A percentile compares a stretch with the other conserved stretches of the same genome.
These are phyloP conservation scores for Hyaloscypha hepaticicola DNA, from an alignment of 495 filamentous ascomycete species.

Conservation along the genomic window DNA sequence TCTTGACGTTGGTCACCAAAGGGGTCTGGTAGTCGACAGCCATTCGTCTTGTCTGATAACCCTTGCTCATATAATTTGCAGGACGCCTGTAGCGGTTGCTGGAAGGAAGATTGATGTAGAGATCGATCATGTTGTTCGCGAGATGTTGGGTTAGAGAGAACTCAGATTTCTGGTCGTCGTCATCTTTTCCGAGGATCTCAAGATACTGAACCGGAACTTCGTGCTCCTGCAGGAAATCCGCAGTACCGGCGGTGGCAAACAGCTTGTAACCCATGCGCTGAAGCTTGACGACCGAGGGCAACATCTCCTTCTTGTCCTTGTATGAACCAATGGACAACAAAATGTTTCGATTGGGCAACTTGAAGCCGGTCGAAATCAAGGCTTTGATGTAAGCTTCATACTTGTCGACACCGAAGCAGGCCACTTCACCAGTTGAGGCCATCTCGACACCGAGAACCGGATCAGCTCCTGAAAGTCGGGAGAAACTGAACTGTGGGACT, in stretches of 20 bases:
- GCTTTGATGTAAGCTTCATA: constrained; percentile 98
- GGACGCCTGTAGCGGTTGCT: constrained; percentile 93
- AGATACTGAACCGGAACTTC: constrained; percentile 87
- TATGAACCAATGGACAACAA: constrained; percentile 93
- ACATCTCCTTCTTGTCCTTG: constrained; percentile 96
- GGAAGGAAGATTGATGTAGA: constrained; percentile 99
- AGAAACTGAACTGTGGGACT: constrained; percentile 98
- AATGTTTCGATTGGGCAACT: constrained; percentile 92
- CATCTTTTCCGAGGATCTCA: constrained; percentile 68
- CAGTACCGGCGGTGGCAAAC: constrained; percentile 93
- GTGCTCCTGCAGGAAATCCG: constrained; percentile 91
- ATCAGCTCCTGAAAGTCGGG: constrained; percentile 90
- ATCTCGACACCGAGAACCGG: constrained; percentile 97
- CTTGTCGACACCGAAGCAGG: constrained; percentile 92
- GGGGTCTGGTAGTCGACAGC: constrained; percentile 98
- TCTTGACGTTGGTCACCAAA: constrained; percentile 97
- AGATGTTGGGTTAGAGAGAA: constrained; percentile 95
- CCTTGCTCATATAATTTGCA: constrained; percentile 97
- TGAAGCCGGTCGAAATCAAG: constrained; percentile 92
- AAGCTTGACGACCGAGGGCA: constrained; percentile 87
- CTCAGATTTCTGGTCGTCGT: constrained; percentile 84
- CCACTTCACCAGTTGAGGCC: constrained; percentile 98
- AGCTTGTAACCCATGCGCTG: constrained; percentile 88
- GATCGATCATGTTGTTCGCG: constrained; percentile 93
- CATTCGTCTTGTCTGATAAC: constrained; percentile 94